These are phyloP conservation scores for Saccharomyces hybrid DNA, from an alignment of 1,139 yeast genomes.

Conservation along the genomic window DNA sequence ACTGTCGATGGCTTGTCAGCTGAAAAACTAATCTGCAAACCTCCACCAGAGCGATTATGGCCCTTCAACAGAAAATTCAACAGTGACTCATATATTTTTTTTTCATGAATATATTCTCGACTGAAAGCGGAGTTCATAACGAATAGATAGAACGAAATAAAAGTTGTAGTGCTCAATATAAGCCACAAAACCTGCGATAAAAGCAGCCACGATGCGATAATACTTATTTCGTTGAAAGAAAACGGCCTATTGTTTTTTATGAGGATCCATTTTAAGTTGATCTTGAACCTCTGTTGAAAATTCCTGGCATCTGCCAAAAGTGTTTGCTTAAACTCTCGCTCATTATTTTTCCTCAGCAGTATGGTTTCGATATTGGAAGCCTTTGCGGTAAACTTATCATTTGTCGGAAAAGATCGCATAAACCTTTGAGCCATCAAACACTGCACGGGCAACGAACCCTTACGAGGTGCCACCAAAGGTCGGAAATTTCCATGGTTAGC, in stretches of 20 bases:
- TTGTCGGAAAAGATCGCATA: background rate
- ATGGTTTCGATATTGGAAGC: slow-evolving; percentile 18
- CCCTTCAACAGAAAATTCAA: slow-evolving; percentile 34
- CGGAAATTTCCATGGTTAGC: background rate
- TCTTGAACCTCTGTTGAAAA: slow-evolving; percentile 39
- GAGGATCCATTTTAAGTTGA: slow-evolving; percentile 53
- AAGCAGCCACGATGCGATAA: slow-evolving; percentile 41
- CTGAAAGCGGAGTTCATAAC: slow-evolving; percentile 39
- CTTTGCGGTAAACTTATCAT: background rate
- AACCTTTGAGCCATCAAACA: background rate
- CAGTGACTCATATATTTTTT: slow-evolving; percentile 26
- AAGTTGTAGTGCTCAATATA: slow-evolving; percentile 59
- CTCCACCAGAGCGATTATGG: background rate
- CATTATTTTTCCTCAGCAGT: slow-evolving; percentile 22
- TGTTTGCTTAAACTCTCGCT: slow-evolving; percentile 30
- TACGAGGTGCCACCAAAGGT: background rate
- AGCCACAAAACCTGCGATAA: slow-evolving; percentile 38
- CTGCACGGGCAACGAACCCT: background rate
- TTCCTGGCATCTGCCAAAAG: slow-evolving; percentile 41
- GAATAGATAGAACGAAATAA: slow-evolving; percentile 47
- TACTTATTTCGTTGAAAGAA: slow-evolving; percentile 47
- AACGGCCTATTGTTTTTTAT: slow-evolving; percentile 44
- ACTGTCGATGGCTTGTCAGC: background rate
- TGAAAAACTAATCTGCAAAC: background rate
- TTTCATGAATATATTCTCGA: slow-evolving; percentile 34